A percentile compares a stretch with the other conserved stretches of the same genome.
Evolutionary conservation across 164 flowering plant genomes (phyloP).

Genomic region (Berberis vulgaris): DNA sequence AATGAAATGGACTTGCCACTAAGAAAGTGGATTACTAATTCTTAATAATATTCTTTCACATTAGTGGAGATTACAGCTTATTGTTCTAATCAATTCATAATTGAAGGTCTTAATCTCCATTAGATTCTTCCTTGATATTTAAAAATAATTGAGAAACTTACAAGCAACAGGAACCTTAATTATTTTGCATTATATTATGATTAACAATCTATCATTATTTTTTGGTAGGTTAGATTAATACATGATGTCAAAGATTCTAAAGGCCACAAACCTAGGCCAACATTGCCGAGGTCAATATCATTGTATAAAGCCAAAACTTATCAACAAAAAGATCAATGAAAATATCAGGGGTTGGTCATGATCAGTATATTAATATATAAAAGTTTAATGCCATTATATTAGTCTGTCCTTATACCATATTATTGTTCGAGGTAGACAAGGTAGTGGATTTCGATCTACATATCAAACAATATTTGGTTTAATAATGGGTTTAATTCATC

Average conservation of each 20-base stretch:
- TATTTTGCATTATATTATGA: constrained; percentile 1
- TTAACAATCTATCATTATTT: background rate
- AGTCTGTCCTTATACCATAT: too few species aligned
- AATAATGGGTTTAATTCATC: too few species aligned
- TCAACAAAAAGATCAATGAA: background rate
- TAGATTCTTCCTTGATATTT: background rate
- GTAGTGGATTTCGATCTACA: too few species aligned
- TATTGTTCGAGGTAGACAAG: too few species aligned
- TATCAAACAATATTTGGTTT: too few species aligned
- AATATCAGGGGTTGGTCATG: background rate
- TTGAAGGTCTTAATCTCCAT: constrained; percentile 2
- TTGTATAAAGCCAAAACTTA: background rate
- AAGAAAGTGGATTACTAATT: constrained; percentile 2
- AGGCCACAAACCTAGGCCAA: background rate
- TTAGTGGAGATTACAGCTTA: constrained; percentile 6
- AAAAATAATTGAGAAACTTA: background rate
- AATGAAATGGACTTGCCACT: constrained; percentile 12
- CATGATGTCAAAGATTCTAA: background rate
- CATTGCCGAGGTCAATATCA: background rate
- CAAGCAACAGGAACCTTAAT: background rate
- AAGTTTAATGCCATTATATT: too few species aligned
- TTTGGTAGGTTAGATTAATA: constrained; percentile 10
- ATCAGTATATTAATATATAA: background rate
- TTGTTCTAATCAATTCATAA: background rate
- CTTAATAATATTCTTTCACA: constrained; percentile 1